Conservation (phyloP, 805 yeast species). For the Metschnikowia kunwiensis region DNA sequence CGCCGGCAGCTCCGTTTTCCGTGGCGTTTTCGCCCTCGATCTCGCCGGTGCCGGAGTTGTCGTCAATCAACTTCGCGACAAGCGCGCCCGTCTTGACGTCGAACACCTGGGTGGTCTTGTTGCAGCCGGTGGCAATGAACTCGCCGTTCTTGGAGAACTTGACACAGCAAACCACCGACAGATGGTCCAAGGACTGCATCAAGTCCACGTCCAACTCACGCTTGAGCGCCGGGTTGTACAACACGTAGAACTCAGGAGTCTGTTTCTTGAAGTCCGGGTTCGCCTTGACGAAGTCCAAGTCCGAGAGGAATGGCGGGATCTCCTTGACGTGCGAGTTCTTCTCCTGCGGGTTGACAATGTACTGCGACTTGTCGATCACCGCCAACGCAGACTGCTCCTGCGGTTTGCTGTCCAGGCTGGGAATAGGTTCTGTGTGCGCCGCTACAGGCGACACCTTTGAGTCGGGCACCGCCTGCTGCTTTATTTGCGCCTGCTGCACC, state of each 20-base stretch:
- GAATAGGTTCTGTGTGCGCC: slow-evolving; percentile 17
- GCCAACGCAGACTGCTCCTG: slow-evolving; percentile 26
- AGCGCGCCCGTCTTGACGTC: slow-evolving; percentile 89
- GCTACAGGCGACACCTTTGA: slow-evolving; percentile 14
- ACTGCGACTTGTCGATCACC: slow-evolving; percentile 39
- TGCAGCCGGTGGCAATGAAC: slow-evolving; percentile 94
- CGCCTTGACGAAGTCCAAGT: slow-evolving; percentile 74
- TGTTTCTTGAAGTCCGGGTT: slow-evolving; percentile 77
- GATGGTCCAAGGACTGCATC: slow-evolving; percentile 86
- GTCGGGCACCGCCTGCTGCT: slow-evolving; percentile 11
- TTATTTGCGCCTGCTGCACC: slow-evolving; percentile 14
- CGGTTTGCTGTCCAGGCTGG: too few relatives aligned
- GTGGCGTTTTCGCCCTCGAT: slow-evolving; percentile 29
- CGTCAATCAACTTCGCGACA: slow-evolving; percentile 83
- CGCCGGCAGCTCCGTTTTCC: slow-evolving; percentile 36
- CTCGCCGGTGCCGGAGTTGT: slow-evolving; percentile 34
- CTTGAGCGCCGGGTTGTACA: slow-evolving; percentile 81
- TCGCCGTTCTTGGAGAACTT: slow-evolving; percentile 89
- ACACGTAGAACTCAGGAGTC: slow-evolving; percentile 78
- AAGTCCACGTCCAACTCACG: slow-evolving; percentile 75
- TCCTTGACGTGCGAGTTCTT: slow-evolving; percentile 62
- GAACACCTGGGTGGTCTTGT: slow-evolving; percentile 91
- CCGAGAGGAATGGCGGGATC: slow-evolving; percentile 76
- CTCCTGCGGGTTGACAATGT: slow-evolving; percentile 42
- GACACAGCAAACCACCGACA: slow-evolving; percentile 95